Base-by-base conservation (phyloP, 1,139 yeast species). In the Lodderomyces parapsilosis region DNA sequence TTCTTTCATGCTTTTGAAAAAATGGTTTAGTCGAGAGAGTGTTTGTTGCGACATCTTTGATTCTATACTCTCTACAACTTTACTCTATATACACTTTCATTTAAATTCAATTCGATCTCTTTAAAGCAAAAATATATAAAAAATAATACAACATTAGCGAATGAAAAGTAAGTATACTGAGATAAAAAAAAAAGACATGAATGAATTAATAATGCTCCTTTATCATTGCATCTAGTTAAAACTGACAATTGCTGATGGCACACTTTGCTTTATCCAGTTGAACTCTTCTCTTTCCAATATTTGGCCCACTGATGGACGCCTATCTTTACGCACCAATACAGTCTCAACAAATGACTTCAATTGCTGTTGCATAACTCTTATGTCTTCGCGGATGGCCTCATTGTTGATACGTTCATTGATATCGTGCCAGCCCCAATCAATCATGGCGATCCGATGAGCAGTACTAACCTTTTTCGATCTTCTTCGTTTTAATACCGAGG, bases 391-490 rank as follows among this genome's bases (percentile, higher is more conserved):
- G 35, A 43, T 39, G 3, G 22, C 34, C 7, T n/a, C 15, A 34
- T 40, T 36, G 9, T 22, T 13, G 9, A 39, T 15, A 2, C 33
- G 18, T 5, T 60, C 63, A n/a, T 54, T 44, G 8, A 62, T 56
- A 5, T 53, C 51, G 50, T 59, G 73, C 98, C 98, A 93, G 35
- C 77, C 78, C 99, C 99, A 93, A 50, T 87, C 95, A 35, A 88
- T 83, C 62, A 93, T 80, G 6, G 97, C 97, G 34, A 93, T 93
- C 45, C 98, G 69, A 62, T 91, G 96, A 1, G 96, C 84, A 0
- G 90, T 81, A 47, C 84, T 77, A 40, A 82, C 77, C 18, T 43
- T 43, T 36, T 80, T 73, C 30, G 76, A 69, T 51, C 81, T 61
- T 42, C 79, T 71, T 20, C 83, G 60, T 41, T 72, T 71, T 38